Base-by-base conservation (phyloP, 2,329 filamentous ascomycete genomes). In the Waltergamsia citrina region DNA sequence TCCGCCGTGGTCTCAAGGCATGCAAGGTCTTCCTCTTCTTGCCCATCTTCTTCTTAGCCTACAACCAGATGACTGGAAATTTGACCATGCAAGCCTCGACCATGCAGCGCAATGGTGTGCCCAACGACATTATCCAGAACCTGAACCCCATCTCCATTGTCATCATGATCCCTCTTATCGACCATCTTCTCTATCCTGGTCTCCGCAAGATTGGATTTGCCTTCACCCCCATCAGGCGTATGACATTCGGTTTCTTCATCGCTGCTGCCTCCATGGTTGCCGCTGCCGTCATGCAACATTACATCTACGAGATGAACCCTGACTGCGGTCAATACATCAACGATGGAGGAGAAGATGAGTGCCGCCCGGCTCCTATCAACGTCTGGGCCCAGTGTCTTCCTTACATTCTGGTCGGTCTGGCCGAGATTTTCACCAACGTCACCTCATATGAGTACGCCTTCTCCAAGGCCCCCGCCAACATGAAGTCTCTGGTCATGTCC, bases 111-210 rank as follows among this genome's bases (percentile, higher is more conserved):
- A 65, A 81, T 49, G 81, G 81, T 21, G 69, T 85, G 4, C 84
- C 83, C 47, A 88, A 88, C 62, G 83, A 88, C 50, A 61, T 87
- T 37, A 72, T 88, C 47, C 71, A 78, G 52, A 86, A 86, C 58
- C 63, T 88, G 26, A 79, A 87, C 54, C 81, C 83, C 6, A 74
- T 88, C 42, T 73, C 80, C 18, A 74, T 87, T 41, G 72, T 88
- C 45, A 75, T 88, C 49, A 72, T 87, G 56, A 81, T 86, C 32
- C 81, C 81, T 3, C 59, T 87, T 41, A 70, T 78, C 42, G 82
- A 88, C 49, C 65, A 64, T 19, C n/a, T 78, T 24, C 45, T 88
- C 38, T 88, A 86, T 56, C 84, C 83, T 0, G 50, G 66, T 14
- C 68, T 87, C 37, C 75, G 78, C 48, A 75, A 70, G 48, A 39